Conservation (phyloP, 1,139 yeast species). For the Nakaseomyces kungkrabaensis region DNA sequence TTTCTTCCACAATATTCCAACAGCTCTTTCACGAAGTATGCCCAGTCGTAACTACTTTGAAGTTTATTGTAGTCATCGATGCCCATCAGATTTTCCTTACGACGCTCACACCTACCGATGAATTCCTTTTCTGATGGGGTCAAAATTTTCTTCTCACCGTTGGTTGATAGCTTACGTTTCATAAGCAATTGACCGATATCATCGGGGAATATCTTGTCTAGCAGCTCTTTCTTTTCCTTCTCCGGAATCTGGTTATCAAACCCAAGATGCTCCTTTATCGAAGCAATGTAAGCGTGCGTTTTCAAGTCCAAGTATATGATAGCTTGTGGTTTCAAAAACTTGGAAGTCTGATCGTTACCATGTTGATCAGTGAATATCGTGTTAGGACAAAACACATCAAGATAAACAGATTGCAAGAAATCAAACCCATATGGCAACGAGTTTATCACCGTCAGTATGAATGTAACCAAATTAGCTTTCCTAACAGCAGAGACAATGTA, state of each 20-base stretch:
- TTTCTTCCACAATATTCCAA: slow-evolving; percentile 71
- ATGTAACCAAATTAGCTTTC: slow-evolving; percentile 80
- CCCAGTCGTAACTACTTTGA: slow-evolving; percentile 62
- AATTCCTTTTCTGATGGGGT: slow-evolving; percentile 29
- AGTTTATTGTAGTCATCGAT: slow-evolving; percentile 41
- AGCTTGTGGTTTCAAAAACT: slow-evolving; percentile 72
- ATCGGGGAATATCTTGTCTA: slow-evolving; percentile 68
- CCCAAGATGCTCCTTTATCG: slow-evolving; percentile 52
- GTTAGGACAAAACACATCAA: slow-evolving; percentile 74
- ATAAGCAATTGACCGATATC: slow-evolving; percentile 50
- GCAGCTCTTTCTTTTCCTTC: slow-evolving; percentile 49
- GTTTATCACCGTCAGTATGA: slow-evolving; percentile 75
- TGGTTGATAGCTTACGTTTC: slow-evolving; percentile 37
- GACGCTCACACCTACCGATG: slow-evolving; percentile 45
- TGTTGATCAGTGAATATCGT: background rate
- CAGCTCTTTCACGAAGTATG: slow-evolving; percentile 59
- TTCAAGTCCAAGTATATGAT: slow-evolving; percentile 73
- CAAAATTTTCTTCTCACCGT: slow-evolving; percentile 8
- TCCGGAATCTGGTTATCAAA: slow-evolving; percentile 7
- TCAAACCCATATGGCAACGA: slow-evolving; percentile 80
- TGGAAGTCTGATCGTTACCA: slow-evolving; percentile 26
- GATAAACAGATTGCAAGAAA: slow-evolving; percentile 70
- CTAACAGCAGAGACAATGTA: slow-evolving; percentile 55
- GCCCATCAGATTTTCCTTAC: slow-evolving; percentile 54
- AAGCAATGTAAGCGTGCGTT: slow-evolving; percentile 91